Evolutionary conservation across 345 rosid species (phyloP), one percentile per base, ranked within the genome.

Genomic region (Ceriops tagal): DNA sequence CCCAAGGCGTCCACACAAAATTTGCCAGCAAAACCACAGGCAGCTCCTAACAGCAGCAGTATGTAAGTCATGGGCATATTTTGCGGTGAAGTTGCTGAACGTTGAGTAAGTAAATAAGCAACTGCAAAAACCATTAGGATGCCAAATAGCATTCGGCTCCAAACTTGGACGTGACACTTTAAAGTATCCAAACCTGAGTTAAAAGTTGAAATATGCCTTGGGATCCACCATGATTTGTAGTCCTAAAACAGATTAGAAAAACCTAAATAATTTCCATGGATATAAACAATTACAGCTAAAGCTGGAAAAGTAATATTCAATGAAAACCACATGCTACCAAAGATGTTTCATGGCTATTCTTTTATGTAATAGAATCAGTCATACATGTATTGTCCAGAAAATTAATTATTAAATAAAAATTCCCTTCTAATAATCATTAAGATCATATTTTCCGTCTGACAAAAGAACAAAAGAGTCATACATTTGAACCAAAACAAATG

Each of bases 1-100:
- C 98, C 98, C 30, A 96, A 51, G 0, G 93, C 86, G 78, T 92
- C 98, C 1, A 92, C 86, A 32, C 99, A 90, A 19, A 89, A 56
- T 80, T 90, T 96, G 49, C 93, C 98, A 0, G 90, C 82, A 46
- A 82, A 72, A 67, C 97, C 99, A 64, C 99, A 90, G 16, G 52
- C 70, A 34, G 65, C 63, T 68, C 96, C 99, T 21, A 92, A 76
- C 65, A 92, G 81, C 59, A 95, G 53, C 24, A 95, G 75, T 8
- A 92, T 80, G 80, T 81, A 83, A 28, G 93, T 87, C 21, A 87
- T 59, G 0, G 99, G 97, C 95, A 86, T 92, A 20, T 84, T 71
- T 72, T 84, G 97, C 60, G 72, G 88, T 5, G 88, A 64, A 43
- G 83, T 62, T 28, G 85, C 71, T 0, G 96, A 81, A 1, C 99